Evolutionary conservation across 345 rosid genomes (phyloP).

Genomic region (Populus nigra): DNA sequence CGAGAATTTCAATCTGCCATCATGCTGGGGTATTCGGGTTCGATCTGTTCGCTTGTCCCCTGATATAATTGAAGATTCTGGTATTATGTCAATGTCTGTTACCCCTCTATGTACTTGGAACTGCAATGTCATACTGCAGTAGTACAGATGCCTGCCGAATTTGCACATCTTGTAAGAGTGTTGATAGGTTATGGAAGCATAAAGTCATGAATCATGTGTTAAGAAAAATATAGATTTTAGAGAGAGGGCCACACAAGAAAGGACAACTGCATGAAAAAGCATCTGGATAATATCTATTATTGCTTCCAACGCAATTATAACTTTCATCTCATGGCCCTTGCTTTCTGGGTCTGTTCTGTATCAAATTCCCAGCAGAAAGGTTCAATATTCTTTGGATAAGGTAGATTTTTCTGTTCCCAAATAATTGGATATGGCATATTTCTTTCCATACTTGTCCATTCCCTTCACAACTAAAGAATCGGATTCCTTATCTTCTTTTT

Average conservation of each 20-base stretch:
- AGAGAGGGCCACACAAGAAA: neutral
- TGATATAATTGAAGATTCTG: constrained; percentile 6
- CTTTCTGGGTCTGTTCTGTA: neutral
- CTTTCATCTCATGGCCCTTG: neutral
- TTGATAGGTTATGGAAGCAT: neutral
- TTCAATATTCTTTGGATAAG: neutral
- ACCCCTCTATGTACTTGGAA: neutral
- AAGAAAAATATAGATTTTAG: neutral
- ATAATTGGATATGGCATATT: neutral
- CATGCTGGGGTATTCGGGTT: neutral
- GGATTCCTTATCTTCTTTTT: neutral
- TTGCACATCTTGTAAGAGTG: constrained; percentile 1
- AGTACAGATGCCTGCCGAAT: neutral
- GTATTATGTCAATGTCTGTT: constrained; percentile 4
- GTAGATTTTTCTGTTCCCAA: neutral
- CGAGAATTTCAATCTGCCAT: neutral
- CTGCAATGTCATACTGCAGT: neutral
- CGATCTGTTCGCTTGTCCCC: neutral
- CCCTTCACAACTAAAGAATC: neutral
- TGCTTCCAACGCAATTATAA: neutral
- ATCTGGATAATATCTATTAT: neutral
- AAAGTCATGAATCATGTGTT: neutral
- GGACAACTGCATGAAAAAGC: neutral
- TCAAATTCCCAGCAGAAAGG: neutral
- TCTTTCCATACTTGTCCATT: neutral